Percentiles rank a stretch among this genome's conserved stretches.
These are phyloP conservation scores for Mayamaea pseudoterrestris DNA, from an alignment of 108 stramenopile species.

Conservation along the genomic window DNA sequence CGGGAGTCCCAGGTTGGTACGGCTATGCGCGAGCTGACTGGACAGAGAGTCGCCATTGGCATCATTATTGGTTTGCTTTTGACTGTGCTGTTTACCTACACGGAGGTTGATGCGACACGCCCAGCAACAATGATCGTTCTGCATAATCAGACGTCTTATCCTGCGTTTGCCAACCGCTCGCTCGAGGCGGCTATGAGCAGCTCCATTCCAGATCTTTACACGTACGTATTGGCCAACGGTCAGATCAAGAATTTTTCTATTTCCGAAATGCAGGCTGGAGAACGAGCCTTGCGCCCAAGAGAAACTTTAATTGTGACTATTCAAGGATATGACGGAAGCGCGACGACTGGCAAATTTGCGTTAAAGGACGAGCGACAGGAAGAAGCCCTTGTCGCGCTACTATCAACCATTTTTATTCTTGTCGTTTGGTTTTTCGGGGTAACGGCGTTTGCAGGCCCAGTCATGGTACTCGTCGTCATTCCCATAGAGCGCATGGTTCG, in stretches of 20 bases:
- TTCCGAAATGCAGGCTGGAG: constrained; percentile 4
- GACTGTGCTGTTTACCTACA: constrained; percentile 42
- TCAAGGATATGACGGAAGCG: background rate
- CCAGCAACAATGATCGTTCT: constrained; percentile 34
- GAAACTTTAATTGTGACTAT: constrained; percentile 46
- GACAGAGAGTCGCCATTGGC: constrained; percentile 61
- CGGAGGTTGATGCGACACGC: constrained; percentile 13
- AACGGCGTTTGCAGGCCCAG: constrained; percentile 65
- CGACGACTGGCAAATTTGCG: constrained; percentile 38
- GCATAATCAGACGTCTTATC: constrained; percentile 29
- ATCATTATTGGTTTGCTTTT: constrained; percentile 35
- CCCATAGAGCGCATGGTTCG: constrained; percentile 77
- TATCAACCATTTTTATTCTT: constrained; percentile 43
- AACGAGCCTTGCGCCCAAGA: constrained; percentile 25
- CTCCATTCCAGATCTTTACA: constrained; percentile 37
- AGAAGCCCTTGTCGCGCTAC: constrained; percentile 27
- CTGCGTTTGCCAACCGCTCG: constrained; percentile 18
- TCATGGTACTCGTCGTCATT: constrained; percentile 49
- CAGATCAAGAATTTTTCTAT: constrained; percentile 12
- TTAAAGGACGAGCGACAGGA: constrained; percentile 7
- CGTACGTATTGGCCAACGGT: constrained; percentile 14
- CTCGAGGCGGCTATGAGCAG: constrained; percentile 41
- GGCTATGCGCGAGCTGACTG: constrained; percentile 68
- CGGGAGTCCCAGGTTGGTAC: constrained; percentile 45
- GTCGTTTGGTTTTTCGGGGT: constrained; percentile 69